Evolutionary conservation across 1,139 yeast genomes (phyloP), one percentile per base, ranked within the genome.

Genomic region (Meyerozyma elateridarum): DNA sequence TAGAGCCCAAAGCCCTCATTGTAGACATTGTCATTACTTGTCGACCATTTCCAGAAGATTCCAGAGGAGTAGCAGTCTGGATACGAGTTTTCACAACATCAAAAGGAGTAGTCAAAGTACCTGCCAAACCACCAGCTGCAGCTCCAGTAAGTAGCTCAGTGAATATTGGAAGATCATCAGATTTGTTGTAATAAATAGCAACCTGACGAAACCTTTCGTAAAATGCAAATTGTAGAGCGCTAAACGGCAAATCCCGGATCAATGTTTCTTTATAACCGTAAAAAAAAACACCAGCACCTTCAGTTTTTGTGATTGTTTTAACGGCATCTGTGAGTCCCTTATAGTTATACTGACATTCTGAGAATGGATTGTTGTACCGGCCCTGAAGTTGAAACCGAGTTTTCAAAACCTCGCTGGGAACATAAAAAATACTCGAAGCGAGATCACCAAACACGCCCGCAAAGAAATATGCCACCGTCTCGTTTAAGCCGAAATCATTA

Each of bases 341-440:
- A 55, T 91, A 91, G 52, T 91, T 91, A 57, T 91, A 91, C 0
- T 96, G 96, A 33, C 66, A 56, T 8, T 87, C 85, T 40, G 89
- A 88, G 54, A 70, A 68, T 0, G 84, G 85, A 53, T 89, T 91
- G 56, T 88, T 85, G 56, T 75, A 72, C 31, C 79, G 70, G 1
- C 98, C 98, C 58, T 91, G 98, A 34, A 91, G 63, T 59, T 91
- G 98, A 31, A 91, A 60, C 46, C 98, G 69, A 6, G 98, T 88
- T 55, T 93, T 91, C 37, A 91, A 61, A n/a, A 91, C 97, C 54
- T 91, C 98, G 20, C 91, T 79, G 3, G 98, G 98, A n/a, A 91
- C 98, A 48, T 91, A 91, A 29, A 87, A 80, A n/a, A 91, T 61
- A 49, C 95, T 83, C 20, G 94, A 83, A 3, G 87, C 91, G 37